phyloP scores from a whole-genome alignment of 805 yeast species.

The Saccharomycopsis babjevae region DNA sequence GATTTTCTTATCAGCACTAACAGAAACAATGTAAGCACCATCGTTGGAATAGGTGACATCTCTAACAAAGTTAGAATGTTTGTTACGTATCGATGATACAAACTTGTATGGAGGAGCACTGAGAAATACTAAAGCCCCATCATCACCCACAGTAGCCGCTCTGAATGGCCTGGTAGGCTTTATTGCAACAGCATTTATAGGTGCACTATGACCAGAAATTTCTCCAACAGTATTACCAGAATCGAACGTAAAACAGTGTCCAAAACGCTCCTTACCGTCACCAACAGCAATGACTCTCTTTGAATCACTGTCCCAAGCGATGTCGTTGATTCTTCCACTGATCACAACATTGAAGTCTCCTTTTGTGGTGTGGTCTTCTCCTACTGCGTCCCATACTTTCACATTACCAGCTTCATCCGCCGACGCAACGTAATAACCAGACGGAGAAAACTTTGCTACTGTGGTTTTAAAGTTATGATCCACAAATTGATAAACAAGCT shows the following conservation, averaged over 20 bases:
- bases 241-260: slow-evolving; percentile 89
- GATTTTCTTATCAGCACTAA: slow-evolving; percentile 74
- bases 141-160: slow-evolving; percentile 90
- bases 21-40: slow-evolving; percentile 66
- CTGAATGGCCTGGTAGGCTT: slow-evolving; percentile 84
- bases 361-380: slow-evolving; percentile 50
- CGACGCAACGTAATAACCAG: slow-evolving; percentile 82
- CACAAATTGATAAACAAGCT: slow-evolving; percentile 46
- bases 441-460: slow-evolving; percentile 79
- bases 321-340: slow-evolving; percentile 69
- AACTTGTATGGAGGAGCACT: slow-evolving; percentile 95
- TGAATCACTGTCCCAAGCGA: slow-evolving; percentile 89
- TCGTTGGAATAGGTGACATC: slow-evolving; percentile 77
- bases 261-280: slow-evolving; percentile 82
- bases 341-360: slow-evolving; percentile 66
- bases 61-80: slow-evolving; percentile 69
- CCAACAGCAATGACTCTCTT: slow-evolving; percentile 89
- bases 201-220: slow-evolving; percentile 82
- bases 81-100: slow-evolving; percentile 54
- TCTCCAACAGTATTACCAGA: slow-evolving; percentile 97
- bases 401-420: slow-evolving; percentile 90
- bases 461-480: slow-evolving; percentile 66
- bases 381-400: slow-evolving; percentile 72
- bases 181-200: slow-evolving; percentile 74
- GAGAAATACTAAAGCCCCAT: slow-evolving; percentile 70